Conservation (phyloP, 108 stramenopile species). For the Nitzschia palea region DNA sequence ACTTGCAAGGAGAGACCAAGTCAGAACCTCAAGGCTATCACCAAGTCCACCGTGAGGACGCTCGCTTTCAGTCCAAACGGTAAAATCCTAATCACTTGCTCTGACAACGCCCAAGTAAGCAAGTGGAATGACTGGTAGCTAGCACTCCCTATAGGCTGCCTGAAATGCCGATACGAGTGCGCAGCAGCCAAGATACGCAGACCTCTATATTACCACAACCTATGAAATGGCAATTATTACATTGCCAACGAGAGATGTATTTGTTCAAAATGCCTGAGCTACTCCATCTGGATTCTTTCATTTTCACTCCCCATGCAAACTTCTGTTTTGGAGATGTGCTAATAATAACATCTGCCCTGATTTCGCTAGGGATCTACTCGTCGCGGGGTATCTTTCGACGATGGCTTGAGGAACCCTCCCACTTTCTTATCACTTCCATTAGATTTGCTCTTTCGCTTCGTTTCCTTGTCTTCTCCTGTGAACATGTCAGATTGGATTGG, state of each 20-base stretch:
- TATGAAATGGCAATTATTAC: no score
- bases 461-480: slow-evolving; percentile 17
- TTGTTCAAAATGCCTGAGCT: no score
- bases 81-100: slow-evolving; percentile 47
- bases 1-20: slow-evolving; percentile 25
- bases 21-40: neutral
- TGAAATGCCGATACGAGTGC: no score
- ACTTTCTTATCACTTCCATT: slow-evolving; percentile 14
- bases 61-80: slow-evolving; percentile 64
- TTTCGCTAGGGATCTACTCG: slow-evolving; percentile 17
- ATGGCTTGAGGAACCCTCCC: slow-evolving; percentile 62
- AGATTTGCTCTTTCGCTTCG: slow-evolving; percentile 16
- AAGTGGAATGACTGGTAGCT: slow-evolving; percentile 45
- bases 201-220: no score
- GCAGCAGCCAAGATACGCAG: no score
- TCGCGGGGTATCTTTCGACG: slow-evolving; percentile 76
- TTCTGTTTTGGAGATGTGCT: no score
- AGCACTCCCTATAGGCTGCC: no score
- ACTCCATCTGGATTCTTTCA: no score
- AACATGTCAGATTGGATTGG: neutral
- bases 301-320: no score
- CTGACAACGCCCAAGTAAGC: slow-evolving; percentile 60
- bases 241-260: no score
- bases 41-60: slow-evolving; percentile 42
- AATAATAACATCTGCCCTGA: no score